phyloP scores from a whole-genome alignment of 2,329 filamentous ascomycete genomes.

The Alternaria alternata region DNA sequence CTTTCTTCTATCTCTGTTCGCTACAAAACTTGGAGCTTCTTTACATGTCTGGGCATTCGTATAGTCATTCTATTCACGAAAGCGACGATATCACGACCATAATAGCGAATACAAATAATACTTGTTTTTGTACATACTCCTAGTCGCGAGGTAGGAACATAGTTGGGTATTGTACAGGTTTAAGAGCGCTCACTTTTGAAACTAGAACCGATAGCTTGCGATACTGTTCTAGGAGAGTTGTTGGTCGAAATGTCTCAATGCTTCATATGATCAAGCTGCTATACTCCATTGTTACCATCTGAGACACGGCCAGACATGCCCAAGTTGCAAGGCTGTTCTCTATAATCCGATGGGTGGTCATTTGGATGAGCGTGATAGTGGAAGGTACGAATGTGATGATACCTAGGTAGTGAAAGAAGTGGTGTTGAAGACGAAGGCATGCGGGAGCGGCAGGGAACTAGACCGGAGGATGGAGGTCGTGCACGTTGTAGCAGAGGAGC shows the following conservation, averaged over 20 bases:
- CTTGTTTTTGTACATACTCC: background rate
- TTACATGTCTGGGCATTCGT: slow-evolving; percentile 4
- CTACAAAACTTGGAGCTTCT: background rate
- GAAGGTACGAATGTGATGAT: background rate
- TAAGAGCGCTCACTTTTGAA: background rate
- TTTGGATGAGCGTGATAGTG: background rate
- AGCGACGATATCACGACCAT: slow-evolving; percentile 1
- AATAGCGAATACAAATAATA: slow-evolving; percentile 4
- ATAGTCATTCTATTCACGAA: slow-evolving; percentile 2
- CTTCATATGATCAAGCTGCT: background rate
- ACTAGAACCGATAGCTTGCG: background rate
- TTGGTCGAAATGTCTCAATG: background rate
- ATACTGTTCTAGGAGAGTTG: background rate
- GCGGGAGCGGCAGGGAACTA: background rate
- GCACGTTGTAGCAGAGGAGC: background rate
- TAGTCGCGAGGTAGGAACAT: background rate
- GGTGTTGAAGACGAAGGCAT: background rate
- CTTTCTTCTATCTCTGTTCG: slow-evolving; percentile 2
- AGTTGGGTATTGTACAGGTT: background rate
- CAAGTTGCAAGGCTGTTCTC: slow-evolving; percentile 3
- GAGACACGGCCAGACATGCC: background rate
- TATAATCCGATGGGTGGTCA: background rate
- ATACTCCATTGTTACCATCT: background rate
- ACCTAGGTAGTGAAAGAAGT: background rate
- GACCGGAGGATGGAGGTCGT: background rate